These are phyloP conservation scores for Pseudogymnoascus sp. DNA, from an alignment of 2,329 filamentous ascomycete genomes.

Conservation along the genomic window DNA sequence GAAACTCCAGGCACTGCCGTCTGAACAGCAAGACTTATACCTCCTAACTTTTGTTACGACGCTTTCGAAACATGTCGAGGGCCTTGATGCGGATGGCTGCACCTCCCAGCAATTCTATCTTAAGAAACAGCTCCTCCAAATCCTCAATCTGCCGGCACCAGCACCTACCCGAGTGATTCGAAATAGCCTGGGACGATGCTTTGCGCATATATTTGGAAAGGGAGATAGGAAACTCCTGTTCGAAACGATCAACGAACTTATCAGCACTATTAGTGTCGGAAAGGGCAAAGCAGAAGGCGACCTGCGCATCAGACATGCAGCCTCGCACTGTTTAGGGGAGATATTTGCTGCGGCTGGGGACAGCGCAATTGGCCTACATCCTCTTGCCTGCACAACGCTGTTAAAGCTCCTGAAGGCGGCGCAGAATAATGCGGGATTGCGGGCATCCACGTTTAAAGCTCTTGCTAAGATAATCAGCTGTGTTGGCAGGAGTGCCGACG, in stretches of 20 bases:
- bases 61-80: constrained; percentile 71
- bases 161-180: constrained; percentile 81
- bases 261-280: constrained; percentile 61
- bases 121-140: constrained; percentile 90
- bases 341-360: constrained; percentile 90
- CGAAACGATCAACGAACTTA: constrained; percentile 86
- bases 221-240: constrained; percentile 89
- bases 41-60: constrained; percentile 82
- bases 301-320: constrained; percentile 74
- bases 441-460: constrained; percentile 69
- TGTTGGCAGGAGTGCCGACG: constrained; percentile 71
- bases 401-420: constrained; percentile 64
- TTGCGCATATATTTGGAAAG: constrained; percentile 72
- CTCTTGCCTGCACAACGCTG: constrained; percentile 62
- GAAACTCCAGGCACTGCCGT: constrained; percentile 81
- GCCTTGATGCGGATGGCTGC: constrained; percentile 68
- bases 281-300: constrained; percentile 74
- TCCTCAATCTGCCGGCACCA: constrained; percentile 75
- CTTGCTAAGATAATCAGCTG: constrained; percentile 70
- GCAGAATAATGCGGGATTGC: constrained; percentile 71
- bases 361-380: constrained; percentile 78
- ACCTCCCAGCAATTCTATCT: constrained; percentile 84
- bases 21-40: constrained; percentile 93
- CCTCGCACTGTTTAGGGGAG: constrained; percentile 77
- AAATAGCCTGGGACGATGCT: constrained; percentile 78